Percentiles rank a stretch among this genome's conserved stretches.
These are phyloP conservation scores for Dichotomocladium elegans DNA, from an alignment of 371 early-diverging fungal species.

Conservation along the genomic window DNA sequence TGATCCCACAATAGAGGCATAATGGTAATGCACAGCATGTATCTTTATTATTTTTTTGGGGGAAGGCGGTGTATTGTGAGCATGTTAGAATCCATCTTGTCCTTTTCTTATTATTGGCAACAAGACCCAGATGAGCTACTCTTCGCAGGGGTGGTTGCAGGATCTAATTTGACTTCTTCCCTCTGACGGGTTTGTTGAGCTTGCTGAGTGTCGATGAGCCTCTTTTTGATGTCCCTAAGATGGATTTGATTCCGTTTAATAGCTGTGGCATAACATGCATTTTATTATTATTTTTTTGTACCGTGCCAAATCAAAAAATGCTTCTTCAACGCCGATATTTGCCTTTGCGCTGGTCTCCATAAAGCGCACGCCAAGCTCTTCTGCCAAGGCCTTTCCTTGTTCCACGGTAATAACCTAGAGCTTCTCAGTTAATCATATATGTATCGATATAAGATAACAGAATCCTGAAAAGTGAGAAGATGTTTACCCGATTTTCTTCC, in stretches of 20 bases:
- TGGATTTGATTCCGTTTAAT: neutral
- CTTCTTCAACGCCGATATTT: conserved; percentile 95
- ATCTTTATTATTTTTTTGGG: too few relatives aligned
- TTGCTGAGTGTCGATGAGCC: conserved; percentile 46
- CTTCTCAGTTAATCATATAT: neutral
- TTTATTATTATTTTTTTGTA: conserved; percentile 17
- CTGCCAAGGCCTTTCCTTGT: conserved; percentile 84
- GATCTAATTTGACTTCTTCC: conserved; percentile 38
- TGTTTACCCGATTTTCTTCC: conserved; percentile 81
- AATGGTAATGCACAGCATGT: too few relatives aligned
- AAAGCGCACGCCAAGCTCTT: conserved; percentile 84
- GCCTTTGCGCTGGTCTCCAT: conserved; percentile 97
- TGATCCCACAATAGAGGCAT: too few relatives aligned
- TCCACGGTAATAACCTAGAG: conserved; percentile 64
- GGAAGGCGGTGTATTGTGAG: too few relatives aligned
- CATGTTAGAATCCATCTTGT: too few relatives aligned
- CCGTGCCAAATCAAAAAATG: conserved; percentile 95
- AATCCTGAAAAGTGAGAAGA: too few relatives aligned
- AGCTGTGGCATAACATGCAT: neutral
- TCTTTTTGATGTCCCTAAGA: conserved; percentile 43
- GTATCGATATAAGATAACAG: too few relatives aligned
- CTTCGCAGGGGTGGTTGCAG: conserved; percentile 19
- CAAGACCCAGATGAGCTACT: conserved; percentile 12
- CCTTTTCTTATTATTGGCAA: conserved; percentile 21
- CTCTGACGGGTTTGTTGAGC: conserved; percentile 42